These are phyloP conservation scores for Symbiodinium pilosum DNA, from an alignment of 73 alveolate species.

Conservation along the genomic window DNA sequence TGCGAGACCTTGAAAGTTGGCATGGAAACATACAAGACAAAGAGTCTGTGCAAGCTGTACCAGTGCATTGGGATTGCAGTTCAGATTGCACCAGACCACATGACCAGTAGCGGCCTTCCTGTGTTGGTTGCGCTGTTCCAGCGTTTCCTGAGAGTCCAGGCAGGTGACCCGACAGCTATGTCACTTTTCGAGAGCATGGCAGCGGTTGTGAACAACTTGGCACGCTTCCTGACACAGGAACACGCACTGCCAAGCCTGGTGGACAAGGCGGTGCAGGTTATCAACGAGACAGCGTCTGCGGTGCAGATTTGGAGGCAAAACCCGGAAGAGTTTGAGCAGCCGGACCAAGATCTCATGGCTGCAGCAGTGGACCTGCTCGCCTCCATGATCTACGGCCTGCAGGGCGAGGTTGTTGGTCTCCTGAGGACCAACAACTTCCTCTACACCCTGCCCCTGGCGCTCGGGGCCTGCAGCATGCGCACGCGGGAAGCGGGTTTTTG, in stretches of 20 bases:
- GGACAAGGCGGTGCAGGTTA: neutral
- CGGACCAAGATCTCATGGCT: neutral
- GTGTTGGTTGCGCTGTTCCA: neutral
- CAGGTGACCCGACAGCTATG: neutral
- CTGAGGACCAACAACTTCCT: neutral
- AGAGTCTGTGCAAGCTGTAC: neutral
- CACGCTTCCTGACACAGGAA: neutral
- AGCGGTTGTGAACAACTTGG: neutral
- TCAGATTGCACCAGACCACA: neutral
- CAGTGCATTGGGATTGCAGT: neutral
- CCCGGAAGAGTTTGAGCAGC: neutral
- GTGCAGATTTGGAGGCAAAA: neutral
- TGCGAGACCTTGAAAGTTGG: neutral
- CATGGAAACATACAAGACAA: neutral
- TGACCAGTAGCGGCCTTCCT: neutral
- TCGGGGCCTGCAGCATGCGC: neutral
- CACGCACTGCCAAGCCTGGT: neutral
- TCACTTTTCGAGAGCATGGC: neutral
- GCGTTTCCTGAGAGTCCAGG: neutral
- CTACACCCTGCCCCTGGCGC: neutral
- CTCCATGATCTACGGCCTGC: neutral
- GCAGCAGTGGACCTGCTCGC: neutral
- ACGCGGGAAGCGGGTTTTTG: neutral
- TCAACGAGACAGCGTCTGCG: neutral
- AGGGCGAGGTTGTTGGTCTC: neutral